Evolutionary conservation across 2,329 filamentous ascomycete species (phyloP).

Genomic region (Microcyclosporella mali): DNA sequence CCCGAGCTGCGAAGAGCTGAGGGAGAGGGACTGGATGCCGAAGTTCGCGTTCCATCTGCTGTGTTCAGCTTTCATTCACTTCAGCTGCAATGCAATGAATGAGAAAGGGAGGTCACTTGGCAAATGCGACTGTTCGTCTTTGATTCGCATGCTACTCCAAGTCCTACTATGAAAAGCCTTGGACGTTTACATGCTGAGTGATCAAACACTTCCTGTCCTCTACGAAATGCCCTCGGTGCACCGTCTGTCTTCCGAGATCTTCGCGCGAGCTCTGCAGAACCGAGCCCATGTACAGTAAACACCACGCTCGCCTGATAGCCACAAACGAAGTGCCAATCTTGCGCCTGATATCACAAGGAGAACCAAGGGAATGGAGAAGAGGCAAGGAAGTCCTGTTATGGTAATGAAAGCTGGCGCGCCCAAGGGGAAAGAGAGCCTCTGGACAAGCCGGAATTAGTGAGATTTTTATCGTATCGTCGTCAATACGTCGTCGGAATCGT

Average conservation of each 20-base stretch:
- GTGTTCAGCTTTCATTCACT: too few relatives aligned
- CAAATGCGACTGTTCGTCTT: background rate
- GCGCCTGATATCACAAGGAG: background rate
- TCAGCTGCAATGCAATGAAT: background rate
- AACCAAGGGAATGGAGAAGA: conserved; percentile 9
- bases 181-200: conserved; percentile 1
- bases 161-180: too few relatives aligned
- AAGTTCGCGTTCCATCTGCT: too few relatives aligned
- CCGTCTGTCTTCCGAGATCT: conserved; percentile 2
- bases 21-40: too few relatives aligned
- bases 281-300: too few relatives aligned
- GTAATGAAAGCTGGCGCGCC: conserved; percentile 16
- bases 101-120: background rate
- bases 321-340: too few relatives aligned
- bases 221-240: conserved; percentile 2
- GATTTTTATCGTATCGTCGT: conserved; percentile 19
- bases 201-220: conserved; percentile 12
- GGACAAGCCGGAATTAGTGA: conserved; percentile 15
- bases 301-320: too few relatives aligned
- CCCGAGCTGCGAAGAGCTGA: too few relatives aligned
- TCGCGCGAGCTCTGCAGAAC: too few relatives aligned
- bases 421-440: conserved; percentile 5
- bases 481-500: conserved; percentile 19
- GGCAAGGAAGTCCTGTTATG: conserved; percentile 11
- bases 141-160: too few relatives aligned